Evolutionary conservation across 148 eudicot genomes (phyloP), one percentile per base, ranked within the genome.

Genomic region (Silene latifolia): DNA sequence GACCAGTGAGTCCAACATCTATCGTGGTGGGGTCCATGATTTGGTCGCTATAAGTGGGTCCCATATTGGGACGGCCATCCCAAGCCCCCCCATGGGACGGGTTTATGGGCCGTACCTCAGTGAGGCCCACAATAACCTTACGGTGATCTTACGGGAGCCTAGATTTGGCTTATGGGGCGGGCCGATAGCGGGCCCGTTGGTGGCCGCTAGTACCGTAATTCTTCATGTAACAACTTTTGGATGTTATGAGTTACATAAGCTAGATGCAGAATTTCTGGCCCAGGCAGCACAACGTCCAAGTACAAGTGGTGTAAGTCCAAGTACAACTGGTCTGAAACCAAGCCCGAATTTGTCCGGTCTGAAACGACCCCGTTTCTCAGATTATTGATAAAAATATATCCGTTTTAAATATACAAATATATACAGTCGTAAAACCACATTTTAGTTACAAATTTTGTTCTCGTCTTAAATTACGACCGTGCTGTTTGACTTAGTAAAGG

Each of bases 111-210:
- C 75, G 17, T 39, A 68, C 66, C 42, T 65, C 0, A 51, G 23
- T 18, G 74, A 47, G 29, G 15, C 59, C 11, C 58, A 57, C 8
- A 56, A 35, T 11, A 63, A 63, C 29, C 7, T 82, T 62, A 66
- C 47, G 12, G 54, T 74, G 21, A 29, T 60, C 29, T 25, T 83
- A 5, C 61, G 46, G 1, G 86, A 75, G 72, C 59, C 67, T 2
- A 56, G 27, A 0, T 74, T 71, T 5, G 72, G 63, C 17, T 67
- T 78, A 1, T 77, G 71, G 58, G 83, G 83, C 0, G 86, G 86
- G 0, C 54, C 29, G 3, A 80, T 83, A 24, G n/a, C 58, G 53
- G 83, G 83, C 35, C 69, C 60, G 11, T 74, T 78, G 24, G 51
- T 75, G 48, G 81, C 83, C 3, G 75, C 75, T 23, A 51, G 71